These are phyloP conservation scores for Adansonia digitata DNA, from an alignment of 345 rosid species.

Conservation along the genomic window DNA sequence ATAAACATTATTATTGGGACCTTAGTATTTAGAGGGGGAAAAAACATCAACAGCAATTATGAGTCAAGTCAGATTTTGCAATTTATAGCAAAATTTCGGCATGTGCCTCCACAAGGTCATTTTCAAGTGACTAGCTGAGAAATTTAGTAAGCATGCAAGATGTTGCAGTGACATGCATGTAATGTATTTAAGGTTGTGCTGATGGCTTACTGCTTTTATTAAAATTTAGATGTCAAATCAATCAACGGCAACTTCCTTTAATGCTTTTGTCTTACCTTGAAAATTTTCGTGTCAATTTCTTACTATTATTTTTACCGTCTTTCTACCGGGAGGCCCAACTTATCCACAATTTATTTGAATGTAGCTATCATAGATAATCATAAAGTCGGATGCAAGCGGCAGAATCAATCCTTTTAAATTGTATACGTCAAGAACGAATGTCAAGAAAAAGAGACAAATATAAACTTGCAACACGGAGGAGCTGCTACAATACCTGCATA, in stretches of 20 bases:
- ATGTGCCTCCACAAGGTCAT: not conserved
- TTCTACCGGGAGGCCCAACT: not conserved
- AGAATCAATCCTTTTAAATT: not conserved
- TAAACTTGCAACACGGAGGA: not conserved
- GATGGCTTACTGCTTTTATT: not conserved
- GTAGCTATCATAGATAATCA: not conserved
- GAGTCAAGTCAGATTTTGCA: not conserved
- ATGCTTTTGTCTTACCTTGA: not conserved
- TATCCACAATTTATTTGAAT: not conserved
- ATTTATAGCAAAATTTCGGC: not conserved
- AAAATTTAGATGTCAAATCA: not conserved
- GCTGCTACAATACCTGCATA: slow-evolving; percentile 66
- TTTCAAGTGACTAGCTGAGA: not conserved
- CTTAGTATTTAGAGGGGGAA: not conserved
- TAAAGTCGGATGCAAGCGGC: not conserved
- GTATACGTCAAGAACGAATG: not conserved
- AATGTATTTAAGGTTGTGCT: not conserved
- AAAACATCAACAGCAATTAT: not conserved
- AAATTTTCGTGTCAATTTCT: not conserved
- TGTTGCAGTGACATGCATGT: not conserved
- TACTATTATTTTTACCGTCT: not conserved
- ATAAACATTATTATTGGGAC: not conserved
- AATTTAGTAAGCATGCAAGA: not conserved
- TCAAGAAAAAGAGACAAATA: not conserved
- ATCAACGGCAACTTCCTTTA: not conserved